phyloP scores from a whole-genome alignment of 2,329 filamentous ascomycete genomes.

The Ascochyta pisi region DNA sequence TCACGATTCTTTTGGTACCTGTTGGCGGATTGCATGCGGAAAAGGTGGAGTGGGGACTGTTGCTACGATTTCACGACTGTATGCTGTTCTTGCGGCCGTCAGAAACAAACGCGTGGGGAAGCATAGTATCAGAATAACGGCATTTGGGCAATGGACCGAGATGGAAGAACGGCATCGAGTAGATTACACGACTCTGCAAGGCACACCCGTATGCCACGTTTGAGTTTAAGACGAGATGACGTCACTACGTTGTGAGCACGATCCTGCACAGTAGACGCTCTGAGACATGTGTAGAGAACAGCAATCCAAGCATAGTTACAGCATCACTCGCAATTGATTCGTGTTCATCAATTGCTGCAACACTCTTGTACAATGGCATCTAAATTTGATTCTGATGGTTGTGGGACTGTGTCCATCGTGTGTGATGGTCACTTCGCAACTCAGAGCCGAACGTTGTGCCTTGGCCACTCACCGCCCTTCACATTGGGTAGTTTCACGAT shows the following conservation, averaged over 20 bases:
- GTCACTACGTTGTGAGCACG: slow-evolving; percentile 26
- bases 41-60: slow-evolving; percentile 7
- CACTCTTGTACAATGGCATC: neutral
- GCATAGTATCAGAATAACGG: slow-evolving; percentile 12
- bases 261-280: neutral
- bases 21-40: slow-evolving; percentile 8
- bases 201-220: slow-evolving; percentile 43
- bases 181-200: slow-evolving; percentile 44
- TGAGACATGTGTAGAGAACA: neutral
- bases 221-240: slow-evolving; percentile 28
- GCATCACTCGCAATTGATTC: slow-evolving; percentile 11
- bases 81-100: slow-evolving; percentile 24
- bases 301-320: neutral
- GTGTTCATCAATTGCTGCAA: slow-evolving; percentile 14
- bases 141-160: slow-evolving; percentile 3
- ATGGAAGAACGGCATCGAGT: slow-evolving; percentile 17
- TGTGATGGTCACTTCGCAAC: neutral
- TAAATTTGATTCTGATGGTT: neutral
- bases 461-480: slow-evolving; percentile 7
- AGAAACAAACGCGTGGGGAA: slow-evolving; percentile 18
- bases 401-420: neutral
- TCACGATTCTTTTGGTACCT: slow-evolving; percentile 3
- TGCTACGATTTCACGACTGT: slow-evolving; percentile 27
- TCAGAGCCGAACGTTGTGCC: neutral
- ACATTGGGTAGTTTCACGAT: slow-evolving; percentile 7